Conservation (phyloP, 129 eudicot species). For the Artemisia annua region DNA sequence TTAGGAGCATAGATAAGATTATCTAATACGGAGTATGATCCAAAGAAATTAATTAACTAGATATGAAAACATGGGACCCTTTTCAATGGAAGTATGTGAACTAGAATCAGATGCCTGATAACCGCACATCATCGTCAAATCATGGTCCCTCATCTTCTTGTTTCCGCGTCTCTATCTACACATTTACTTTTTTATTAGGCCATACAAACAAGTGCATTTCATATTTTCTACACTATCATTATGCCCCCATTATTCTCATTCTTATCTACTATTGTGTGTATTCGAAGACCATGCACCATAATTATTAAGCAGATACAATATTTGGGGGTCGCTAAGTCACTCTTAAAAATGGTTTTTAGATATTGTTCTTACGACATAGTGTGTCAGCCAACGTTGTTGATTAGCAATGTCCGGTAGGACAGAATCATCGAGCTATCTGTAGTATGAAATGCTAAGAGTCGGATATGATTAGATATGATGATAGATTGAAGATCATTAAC, state of each 20-base stretch:
- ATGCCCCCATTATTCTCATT: conserved; percentile 17
- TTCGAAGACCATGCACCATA: neutral
- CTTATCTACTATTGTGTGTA: conserved; percentile 8
- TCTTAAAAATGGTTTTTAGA: no score
- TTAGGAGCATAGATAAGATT: no score
- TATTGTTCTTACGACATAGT: no score
- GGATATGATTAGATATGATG: no score
- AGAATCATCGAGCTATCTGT: no score
- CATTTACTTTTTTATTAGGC: neutral
- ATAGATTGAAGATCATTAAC: no score
- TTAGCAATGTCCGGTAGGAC: no score
- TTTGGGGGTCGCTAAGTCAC: neutral
- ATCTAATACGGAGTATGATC: no score
- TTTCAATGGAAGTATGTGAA: conserved; percentile 28
- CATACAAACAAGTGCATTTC: conserved; percentile 28
- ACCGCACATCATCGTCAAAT: conserved; percentile 13
- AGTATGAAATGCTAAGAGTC: no score
- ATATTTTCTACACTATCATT: conserved; percentile 16
- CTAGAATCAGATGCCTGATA: conserved; percentile 30
- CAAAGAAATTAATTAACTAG: neutral
- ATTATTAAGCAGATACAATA: neutral
- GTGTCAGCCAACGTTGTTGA: no score
- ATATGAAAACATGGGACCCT: neutral
- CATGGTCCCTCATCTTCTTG: conserved; percentile 40
- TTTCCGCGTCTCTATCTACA: conserved; percentile 29